Evolutionary conservation across 352 stramenopile genomes (phyloP).

Genomic region (Peronospora farinosa): DNA sequence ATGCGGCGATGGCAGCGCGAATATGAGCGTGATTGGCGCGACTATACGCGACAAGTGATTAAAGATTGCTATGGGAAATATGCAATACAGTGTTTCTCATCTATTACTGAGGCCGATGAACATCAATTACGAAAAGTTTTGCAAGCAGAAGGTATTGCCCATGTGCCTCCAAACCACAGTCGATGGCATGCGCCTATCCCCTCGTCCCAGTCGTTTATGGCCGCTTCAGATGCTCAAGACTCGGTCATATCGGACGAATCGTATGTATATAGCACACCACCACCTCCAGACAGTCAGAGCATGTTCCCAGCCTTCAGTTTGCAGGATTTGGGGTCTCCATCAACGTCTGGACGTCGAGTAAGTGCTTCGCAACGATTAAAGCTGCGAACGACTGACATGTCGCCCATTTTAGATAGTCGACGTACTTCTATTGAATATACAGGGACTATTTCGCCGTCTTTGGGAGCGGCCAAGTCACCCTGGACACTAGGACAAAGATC

Average conservation of each 20-base stretch:
- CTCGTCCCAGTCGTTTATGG: conserved; percentile 13
- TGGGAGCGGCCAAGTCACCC: conserved; percentile 24
- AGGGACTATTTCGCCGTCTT: conserved; percentile 25
- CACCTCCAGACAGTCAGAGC: conserved; percentile 19
- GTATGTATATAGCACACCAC: conserved; percentile 66
- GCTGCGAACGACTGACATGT: conserved; percentile 45
- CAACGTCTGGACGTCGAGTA: conserved; percentile 16
- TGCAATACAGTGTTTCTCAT: conserved; percentile 16
- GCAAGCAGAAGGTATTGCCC: conserved; percentile 18
- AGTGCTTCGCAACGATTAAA: conserved; percentile 51
- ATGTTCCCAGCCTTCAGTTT: conserved; percentile 55
- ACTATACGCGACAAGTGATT: conserved; percentile 36
- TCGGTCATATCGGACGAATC: conserved; percentile 36
- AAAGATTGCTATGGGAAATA: conserved; percentile 29
- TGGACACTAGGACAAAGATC: conserved; percentile 25
- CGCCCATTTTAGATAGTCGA: conserved; percentile 42
- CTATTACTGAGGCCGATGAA: conserved; percentile 33
- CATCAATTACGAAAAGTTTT: conserved; percentile 39
- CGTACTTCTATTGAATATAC: conserved; percentile 23
- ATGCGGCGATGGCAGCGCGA: conserved; percentile 45
- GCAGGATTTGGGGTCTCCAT: conserved; percentile 41
- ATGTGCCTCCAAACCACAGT: conserved; percentile 29
- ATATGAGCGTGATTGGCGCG: conserved; percentile 60
- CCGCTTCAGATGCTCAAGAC: conserved; percentile 4
- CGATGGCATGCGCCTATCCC: conserved; percentile 27